These are phyloP conservation scores for Mortierella sp. DNA, from an alignment of 371 early-diverging fungal species.

Conservation along the genomic window DNA sequence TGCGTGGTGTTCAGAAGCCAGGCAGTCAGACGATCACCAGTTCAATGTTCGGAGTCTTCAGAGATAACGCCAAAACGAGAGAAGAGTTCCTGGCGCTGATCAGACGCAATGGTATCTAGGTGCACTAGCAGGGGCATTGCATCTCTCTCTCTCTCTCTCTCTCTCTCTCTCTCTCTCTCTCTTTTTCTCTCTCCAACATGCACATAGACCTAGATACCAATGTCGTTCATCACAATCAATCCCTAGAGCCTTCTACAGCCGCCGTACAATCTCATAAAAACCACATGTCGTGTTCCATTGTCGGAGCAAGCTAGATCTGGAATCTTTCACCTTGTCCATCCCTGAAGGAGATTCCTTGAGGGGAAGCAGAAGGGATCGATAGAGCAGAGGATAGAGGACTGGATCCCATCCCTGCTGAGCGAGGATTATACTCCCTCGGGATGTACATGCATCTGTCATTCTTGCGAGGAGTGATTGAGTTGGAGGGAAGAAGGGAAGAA, in stretches of 20 bases:
- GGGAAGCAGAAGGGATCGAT: too few relatives aligned
- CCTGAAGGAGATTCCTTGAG: neutral
- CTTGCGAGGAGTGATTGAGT: neutral
- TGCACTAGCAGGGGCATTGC: neutral
- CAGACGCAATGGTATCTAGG: conserved; percentile 30
- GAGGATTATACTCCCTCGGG: neutral
- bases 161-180: too few relatives aligned
- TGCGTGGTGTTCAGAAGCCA: conserved; percentile 96
- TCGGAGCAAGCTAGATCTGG: conserved; percentile 8
- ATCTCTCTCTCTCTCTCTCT: neutral
- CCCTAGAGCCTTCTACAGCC: too few relatives aligned
- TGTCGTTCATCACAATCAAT: too few relatives aligned
- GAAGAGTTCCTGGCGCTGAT: conserved; percentile 94
- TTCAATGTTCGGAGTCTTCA: conserved; percentile 95
- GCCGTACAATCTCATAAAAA: too few relatives aligned
- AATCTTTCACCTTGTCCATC: conserved; percentile 9
- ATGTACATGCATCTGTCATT: neutral
- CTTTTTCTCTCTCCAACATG: too few relatives aligned
- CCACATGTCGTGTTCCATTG: neutral
- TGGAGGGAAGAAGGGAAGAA: neutral
- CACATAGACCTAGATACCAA: too few relatives aligned
- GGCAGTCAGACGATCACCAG: conserved; percentile 93
- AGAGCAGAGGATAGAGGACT: neutral
- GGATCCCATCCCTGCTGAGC: neutral
- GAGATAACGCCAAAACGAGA: conserved; percentile 91